Evolutionary conservation across 2,329 filamentous ascomycete genomes (phyloP), one percentile per base, ranked within the genome.

Genomic region (Stagonosporopsis cucurbitacearum): DNA sequence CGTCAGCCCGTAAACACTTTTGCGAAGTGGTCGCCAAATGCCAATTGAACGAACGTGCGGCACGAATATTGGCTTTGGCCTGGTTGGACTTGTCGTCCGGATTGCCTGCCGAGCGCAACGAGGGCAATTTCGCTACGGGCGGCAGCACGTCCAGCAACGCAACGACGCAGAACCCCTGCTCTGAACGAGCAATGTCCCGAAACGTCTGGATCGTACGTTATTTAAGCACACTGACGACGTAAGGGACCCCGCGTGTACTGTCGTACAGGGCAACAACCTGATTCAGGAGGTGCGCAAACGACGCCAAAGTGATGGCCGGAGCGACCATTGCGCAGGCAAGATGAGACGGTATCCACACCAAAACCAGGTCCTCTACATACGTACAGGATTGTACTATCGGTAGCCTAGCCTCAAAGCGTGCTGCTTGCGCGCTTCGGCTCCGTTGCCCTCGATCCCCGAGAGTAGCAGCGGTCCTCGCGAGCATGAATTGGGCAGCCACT

Each of bases 131-230:
- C 54, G 53, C 53, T 56, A 51, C 26, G 33, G 35, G 46, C 53
- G 48, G 48, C 54, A 52, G 48, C 48, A 48, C 42, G 42, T 48
- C 15, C 47, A 51, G 30, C 42, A 30, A 15, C 30, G 11, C 0
- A 75, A 41, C 26, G 22, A 54, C 30, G n/a, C 12, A 28, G n/a
- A 19, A 23, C 28, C 50, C 50, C 50, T 48, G 50, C 32, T 25
- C 17, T n/a, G 33, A 25, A 22, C 25, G 8, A 44, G 30, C 44
- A 49, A 22, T 49, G 25, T 9, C 44, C 45, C 23, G 30, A 39
- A 39, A 5, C n/a, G 45, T 39, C 17, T 55, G 52, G 13, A 6
- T 37, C 41, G 41, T 55, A 42, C 7, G 51, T 55, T n/a, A n/a
- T n/a, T n/a, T 50, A 26, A 41, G 30, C 40, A 45, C 40, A 50